Base-by-base conservation (phyloP, 2,329 filamentous ascomycete species). In the Cercospora citrullina region DNA sequence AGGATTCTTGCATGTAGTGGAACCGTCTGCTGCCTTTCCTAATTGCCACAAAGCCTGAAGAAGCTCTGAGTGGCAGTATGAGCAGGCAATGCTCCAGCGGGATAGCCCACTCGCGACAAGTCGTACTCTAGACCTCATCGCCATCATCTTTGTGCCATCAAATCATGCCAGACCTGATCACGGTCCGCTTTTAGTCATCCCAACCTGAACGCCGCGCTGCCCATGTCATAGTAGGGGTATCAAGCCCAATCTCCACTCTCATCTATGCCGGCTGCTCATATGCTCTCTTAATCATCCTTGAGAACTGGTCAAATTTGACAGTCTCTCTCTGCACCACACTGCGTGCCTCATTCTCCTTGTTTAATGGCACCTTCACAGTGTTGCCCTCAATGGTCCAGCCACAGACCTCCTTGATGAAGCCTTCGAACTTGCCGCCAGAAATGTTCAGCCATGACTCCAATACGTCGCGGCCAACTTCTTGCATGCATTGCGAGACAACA, bases 341-440 rank as follows among this genome's bases (percentile, higher is more conserved):
- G 85, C 96, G 93, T 55, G 93, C 95, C 87, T 98, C 94, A 80
- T 97, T 97, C 83, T 99, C 95, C 78, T 95, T 92, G 84, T 99
- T 99, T 77, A 90, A 85, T 65, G 95, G 95, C 66, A 99, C 87
- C 80, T 88, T 87, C 71, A 97, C 89, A 69, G 77, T 81, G 45
- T 79, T 78, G 31, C 85, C 88, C 69, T 92, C 90, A 51, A 97
- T 86, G 75, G 87, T 87, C 93, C 94, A 99, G 72, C 91, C 92
- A 77, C 91, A 95, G 14, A 84, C 81, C 60, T 81, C 82, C 65
- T 79, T 79, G 16, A 85, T 81, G 66, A 85, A 85, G 66, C 81
- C 77, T 64, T 85, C 82, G 68, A 85, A 84, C 68, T 83, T 82
- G 12, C 57, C 66, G 65, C 82, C 83, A 10, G 74, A 74, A 30